Evolutionary conservation across 2,329 filamentous ascomycete species (phyloP).

Genomic region (Fragosphaeria purpurea): DNA sequence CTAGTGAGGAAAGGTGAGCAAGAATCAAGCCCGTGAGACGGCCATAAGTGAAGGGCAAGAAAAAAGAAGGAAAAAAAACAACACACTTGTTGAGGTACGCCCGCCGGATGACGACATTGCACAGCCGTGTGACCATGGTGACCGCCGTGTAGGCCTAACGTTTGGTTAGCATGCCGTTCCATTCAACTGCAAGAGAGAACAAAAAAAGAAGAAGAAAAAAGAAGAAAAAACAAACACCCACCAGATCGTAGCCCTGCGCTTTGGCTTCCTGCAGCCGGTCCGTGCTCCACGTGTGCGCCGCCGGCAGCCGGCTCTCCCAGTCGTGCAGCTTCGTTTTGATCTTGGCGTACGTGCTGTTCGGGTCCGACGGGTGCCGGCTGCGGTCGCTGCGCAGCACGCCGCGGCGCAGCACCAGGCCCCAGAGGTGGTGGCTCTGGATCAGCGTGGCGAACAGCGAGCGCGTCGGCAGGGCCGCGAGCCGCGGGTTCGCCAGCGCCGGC

Average conservation of each 20-base stretch:
- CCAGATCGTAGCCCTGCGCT: constrained; percentile 38
- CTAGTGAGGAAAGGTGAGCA: constrained; percentile 16
- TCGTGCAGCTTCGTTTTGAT: constrained; percentile 32
- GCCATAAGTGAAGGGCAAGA: not conserved
- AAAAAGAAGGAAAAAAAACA: not conserved
- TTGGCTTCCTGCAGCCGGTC: constrained; percentile 35
- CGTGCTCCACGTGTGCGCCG: constrained; percentile 36
- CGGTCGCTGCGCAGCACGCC: constrained; percentile 33
- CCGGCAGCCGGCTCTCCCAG: constrained; percentile 40
- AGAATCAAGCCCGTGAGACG: not conserved
- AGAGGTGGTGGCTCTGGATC: constrained; percentile 45
- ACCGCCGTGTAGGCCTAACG: constrained; percentile 42
- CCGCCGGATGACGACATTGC: constrained; percentile 45
- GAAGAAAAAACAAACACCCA: constrained; percentile 17
- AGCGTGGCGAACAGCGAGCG: constrained; percentile 45
- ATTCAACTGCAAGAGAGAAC: not conserved
- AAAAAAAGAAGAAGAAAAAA: not conserved
- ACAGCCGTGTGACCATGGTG: constrained; percentile 45
- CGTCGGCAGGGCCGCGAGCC: constrained; percentile 30
- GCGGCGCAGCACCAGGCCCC: constrained; percentile 41
- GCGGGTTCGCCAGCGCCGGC: constrained; percentile 36
- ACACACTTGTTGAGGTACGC: constrained; percentile 51
- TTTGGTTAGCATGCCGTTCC: not conserved
- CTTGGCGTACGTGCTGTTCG: constrained; percentile 35
- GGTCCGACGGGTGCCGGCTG: constrained; percentile 35